Base-by-base conservation (phyloP, 2,329 filamentous ascomycete species). In the Aureobasidium zeae region DNA sequence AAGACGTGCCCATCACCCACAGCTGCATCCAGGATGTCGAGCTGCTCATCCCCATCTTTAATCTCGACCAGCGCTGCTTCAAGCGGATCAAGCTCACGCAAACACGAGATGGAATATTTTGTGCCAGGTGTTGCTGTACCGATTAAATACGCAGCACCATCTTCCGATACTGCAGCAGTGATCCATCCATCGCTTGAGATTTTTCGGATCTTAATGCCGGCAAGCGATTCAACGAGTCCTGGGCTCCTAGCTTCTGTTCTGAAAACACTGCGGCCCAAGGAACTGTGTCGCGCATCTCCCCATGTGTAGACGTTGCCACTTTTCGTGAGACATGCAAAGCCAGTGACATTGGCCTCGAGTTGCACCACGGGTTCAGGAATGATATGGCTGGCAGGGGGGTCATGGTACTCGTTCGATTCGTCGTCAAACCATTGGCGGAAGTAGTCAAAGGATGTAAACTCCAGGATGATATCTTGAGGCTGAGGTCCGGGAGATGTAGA, bases 131-230 rank as follows among this genome's bases (percentile, higher is more conserved):
- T 52, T 6, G 20, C 38, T n/a, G 49, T 45, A 5, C 79, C 79
- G 78, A 79, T 83, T 17, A 73, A 55, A 53, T 83, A 83, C 2
- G 81, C 57, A 46, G 76, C 73, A 22, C 71, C 65, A 2, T 72
- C 73, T 9, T 67, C 61, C 0, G 76, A 81, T 31, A 83, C 52
- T 0, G 77, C 77, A 3, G 73, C 75, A 2, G 73, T 60, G 2
- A 71, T 60, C 53, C 78, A 79, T 0, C 78, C 77, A 2, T 71
- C 71, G 6, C 57, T 55, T 7, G 60, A 67, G 19, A 83, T 61
- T 52, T 73, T 75, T 21, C 53, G 62, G 36, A 83, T 68, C 10
- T 67, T 63, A 33, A 81, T 62, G 44, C 72, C 68, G 4, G 57
- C 57, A 1, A 83, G 63, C 34, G 73, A 69, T 16, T 65, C 53